phyloP scores from a whole-genome alignment of 345 rosid genomes.

The Salix exigua region DNA sequence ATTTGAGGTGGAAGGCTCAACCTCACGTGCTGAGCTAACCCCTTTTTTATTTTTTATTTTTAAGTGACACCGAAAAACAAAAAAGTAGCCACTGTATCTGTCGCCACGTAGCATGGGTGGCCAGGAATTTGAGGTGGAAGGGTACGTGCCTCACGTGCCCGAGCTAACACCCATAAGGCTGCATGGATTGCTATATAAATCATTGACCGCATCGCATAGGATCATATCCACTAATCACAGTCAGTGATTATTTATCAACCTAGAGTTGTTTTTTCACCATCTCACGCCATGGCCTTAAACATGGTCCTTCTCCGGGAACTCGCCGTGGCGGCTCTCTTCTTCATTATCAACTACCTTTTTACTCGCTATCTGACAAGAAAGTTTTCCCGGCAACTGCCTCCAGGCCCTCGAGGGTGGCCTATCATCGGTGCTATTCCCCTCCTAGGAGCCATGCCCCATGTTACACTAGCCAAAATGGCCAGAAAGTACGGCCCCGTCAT shows the following conservation, averaged over 20 bases:
- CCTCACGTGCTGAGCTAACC: no score
- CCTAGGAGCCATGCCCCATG: slow-evolving; percentile 57
- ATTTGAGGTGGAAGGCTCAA: no score
- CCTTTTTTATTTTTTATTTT: no score
- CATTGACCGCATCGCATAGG: accelerated
- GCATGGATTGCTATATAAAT: no score
- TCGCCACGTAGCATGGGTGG: no score
- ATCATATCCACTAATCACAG: no score
- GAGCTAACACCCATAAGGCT: no score
- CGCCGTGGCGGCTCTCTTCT: slow-evolving; percentile 16
- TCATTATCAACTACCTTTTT: slow-evolving; percentile 25
- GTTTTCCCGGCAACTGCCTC: slow-evolving; percentile 27
- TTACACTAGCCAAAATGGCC: slow-evolving; percentile 42
- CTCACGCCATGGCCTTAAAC: not conserved
- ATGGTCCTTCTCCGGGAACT: slow-evolving; percentile 10
- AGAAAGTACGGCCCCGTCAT: slow-evolving; percentile 49
- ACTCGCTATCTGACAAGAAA: slow-evolving; percentile 14
- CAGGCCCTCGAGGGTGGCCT: slow-evolving; percentile 60
- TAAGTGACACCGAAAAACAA: no score
- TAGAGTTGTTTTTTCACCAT: not conserved
- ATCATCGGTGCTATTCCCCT: slow-evolving; percentile 51
- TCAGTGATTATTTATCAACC: not conserved
- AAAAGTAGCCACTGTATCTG: no score
- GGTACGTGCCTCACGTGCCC: no score
- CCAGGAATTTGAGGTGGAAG: no score